Percentiles rank a stretch among this genome's conserved stretches.
These are phyloP conservation scores for Collybia sordida DNA, from an alignment of 768 basidiomycete genomes.

Conservation along the genomic window DNA sequence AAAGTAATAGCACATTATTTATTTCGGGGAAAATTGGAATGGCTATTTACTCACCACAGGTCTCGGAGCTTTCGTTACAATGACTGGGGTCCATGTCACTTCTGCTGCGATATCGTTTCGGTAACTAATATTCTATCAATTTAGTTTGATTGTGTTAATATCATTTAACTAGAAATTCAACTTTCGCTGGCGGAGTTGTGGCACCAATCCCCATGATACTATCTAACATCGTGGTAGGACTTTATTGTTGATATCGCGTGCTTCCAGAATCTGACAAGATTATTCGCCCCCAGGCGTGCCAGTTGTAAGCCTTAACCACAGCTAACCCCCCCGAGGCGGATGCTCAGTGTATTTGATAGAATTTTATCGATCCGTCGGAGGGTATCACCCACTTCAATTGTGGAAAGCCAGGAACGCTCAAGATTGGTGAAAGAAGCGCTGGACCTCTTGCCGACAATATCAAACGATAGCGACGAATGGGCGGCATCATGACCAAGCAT, in stretches of 20 bases:
- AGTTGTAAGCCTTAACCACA: constrained; percentile 14
- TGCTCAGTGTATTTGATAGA: constrained; percentile 6
- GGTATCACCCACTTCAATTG: constrained; percentile 14
- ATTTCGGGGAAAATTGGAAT: background rate
- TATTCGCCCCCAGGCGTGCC: constrained; percentile 18
- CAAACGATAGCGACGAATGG: background rate
- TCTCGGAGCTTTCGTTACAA: constrained; percentile 15
- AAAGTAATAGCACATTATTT: constrained; percentile 10
- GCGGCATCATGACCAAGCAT: no score
- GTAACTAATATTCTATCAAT: background rate
- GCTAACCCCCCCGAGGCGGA: background rate
- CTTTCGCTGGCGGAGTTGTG: constrained; percentile 13
- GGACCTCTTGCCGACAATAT: background rate
- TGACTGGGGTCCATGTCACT: constrained; percentile 17
- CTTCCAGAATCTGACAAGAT: background rate
- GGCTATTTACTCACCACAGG: constrained; percentile 5
- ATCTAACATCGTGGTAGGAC: constrained; percentile 19
- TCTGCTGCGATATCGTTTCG: constrained; percentile 11
- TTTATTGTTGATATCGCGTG: background rate
- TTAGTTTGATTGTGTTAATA: background rate
- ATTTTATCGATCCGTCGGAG: constrained; percentile 17
- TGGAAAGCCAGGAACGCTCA: constrained; percentile 14
- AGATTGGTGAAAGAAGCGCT: constrained; percentile 16
- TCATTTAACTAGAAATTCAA: background rate
- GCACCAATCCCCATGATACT: constrained; percentile 18